Base-by-base conservation (phyloP, 2,329 filamentous ascomycete genomes). In the Aulographum hederae region DNA sequence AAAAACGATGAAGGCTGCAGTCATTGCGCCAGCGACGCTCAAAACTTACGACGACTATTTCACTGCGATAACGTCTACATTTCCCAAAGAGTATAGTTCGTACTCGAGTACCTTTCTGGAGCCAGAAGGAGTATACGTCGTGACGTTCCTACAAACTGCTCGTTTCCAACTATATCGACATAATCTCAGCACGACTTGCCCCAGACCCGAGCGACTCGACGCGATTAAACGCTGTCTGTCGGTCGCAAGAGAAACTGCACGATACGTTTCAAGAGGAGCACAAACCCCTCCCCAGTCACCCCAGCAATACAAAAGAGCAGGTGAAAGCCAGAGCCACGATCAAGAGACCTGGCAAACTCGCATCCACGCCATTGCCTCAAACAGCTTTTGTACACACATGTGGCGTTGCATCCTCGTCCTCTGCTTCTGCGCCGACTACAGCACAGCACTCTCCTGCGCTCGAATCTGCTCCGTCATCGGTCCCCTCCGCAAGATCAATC, bases 131-230 rank as follows among this genome's bases (percentile, higher is more conserved):
- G 61, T 95, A 11, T 69, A 73, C 17, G 78, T 84, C 0, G 61
- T 91, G 6, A 67, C 79, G 19, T 75, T 81, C 44, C 67, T 95
- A 6, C 75, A 93, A 37, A 79, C 81, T 37, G 75, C 78, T 12
- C 76, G 82, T n/a, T 67, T 94, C 18, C 62, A 89, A 23, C 67
- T 98, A 6, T 81, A 93, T 52, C 72, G 89, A 26, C 84, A 92
- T 45, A 94, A 95, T 45, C 63, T 95, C 6, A 74, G 73, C 0
- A 78, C 84, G 0, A 61, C 61, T 6, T 84, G 77, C 45, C 64
- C 74, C 0, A 52, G 60, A 2, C 64, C 76, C 19, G 69, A 75
- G 26, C 70, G 86, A 27, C 54, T 64, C 3, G 67, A 70, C 5
- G 84, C 89, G 2, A 58, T 94, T 18, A 75, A 85, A 36, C 71